These are phyloP conservation scores for Lepiota venenata DNA, from an alignment of 768 basidiomycete species.

Conservation along the genomic window DNA sequence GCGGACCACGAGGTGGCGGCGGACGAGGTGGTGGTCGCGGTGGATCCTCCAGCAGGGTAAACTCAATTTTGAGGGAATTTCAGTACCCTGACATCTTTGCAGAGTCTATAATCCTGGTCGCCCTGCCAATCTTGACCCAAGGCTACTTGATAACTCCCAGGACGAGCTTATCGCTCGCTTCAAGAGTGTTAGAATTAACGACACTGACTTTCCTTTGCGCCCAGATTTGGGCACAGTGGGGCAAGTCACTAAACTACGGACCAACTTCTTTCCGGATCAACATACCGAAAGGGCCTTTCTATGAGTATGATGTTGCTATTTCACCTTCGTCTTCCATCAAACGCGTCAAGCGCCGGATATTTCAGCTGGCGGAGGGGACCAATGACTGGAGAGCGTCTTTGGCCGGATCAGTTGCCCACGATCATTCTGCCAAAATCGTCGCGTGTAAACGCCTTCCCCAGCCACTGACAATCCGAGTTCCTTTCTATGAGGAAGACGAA, in stretches of 20 bases:
- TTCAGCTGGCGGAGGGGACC: constrained; percentile 57
- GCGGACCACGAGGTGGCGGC: constrained; percentile 19
- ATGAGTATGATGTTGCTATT: constrained; percentile 62
- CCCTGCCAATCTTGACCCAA: constrained; percentile 38
- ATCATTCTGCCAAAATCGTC: constrained; percentile 49
- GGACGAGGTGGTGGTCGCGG: too few species aligned
- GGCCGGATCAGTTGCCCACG: constrained; percentile 50
- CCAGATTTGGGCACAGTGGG: constrained; percentile 57
- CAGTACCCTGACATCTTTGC: constrained; percentile 9
- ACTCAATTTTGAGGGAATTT: constrained; percentile 9
- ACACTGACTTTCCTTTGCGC: constrained; percentile 49
- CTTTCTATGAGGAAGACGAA: constrained; percentile 52
- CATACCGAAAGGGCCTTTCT: constrained; percentile 44
- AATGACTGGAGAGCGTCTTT: constrained; percentile 45
- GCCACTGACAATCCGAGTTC: constrained; percentile 39
- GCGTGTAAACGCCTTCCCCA: constrained; percentile 42
- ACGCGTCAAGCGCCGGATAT: constrained; percentile 56
- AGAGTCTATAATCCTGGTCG: constrained; percentile 38
- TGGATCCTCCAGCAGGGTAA: constrained; percentile 36
- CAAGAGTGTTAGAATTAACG: constrained; percentile 25
- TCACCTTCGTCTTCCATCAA: constrained; percentile 46
- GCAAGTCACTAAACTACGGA: constrained; percentile 45
- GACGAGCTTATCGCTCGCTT: constrained; percentile 37
- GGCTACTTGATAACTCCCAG: constrained; percentile 38
- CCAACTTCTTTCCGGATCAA: constrained; percentile 69